Evolutionary conservation across 768 basidiomycete species (phyloP).

Genomic region (Serendipita sp.): DNA sequence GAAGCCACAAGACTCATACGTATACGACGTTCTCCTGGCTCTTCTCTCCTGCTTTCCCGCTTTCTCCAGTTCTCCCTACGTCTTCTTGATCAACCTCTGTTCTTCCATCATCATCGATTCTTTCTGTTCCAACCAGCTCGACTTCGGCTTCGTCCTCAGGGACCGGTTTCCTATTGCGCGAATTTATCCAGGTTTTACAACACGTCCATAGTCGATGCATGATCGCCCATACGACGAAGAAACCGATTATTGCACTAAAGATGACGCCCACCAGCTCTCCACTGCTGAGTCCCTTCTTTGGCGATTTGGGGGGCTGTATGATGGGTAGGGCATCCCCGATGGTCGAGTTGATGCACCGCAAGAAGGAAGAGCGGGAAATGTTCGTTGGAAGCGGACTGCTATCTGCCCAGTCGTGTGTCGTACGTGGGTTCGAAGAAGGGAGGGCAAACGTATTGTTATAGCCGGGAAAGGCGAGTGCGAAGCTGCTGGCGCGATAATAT

Average conservation of each 20-base stretch:
- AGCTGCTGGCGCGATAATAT: slow-evolving; percentile 11
- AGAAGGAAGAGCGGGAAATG: background rate
- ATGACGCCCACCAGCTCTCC: background rate
- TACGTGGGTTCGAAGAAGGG: background rate
- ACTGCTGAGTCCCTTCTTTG: background rate
- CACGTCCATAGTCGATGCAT: too few relatives aligned
- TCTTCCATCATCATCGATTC: too few relatives aligned
- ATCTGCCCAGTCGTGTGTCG: background rate
- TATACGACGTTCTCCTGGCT: too few relatives aligned
- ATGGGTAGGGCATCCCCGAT: background rate
- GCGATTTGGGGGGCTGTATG: slow-evolving; percentile 20
- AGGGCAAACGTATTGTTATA: slow-evolving; percentile 12
- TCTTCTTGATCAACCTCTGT: too few relatives aligned
- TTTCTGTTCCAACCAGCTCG: too few relatives aligned
- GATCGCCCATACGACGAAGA: too few relatives aligned
- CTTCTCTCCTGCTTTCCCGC: too few relatives aligned
- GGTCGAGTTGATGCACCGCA: background rate
- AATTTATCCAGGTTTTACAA: too few relatives aligned
- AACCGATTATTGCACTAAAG: background rate
- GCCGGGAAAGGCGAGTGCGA: slow-evolving; percentile 9
- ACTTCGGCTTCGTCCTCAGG: too few relatives aligned
- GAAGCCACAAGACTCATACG: too few relatives aligned
- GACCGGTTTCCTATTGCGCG: too few relatives aligned
- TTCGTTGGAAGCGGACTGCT: slow-evolving; percentile 1
- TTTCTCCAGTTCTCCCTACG: too few relatives aligned